A percentile compares a stretch with the other conserved stretches of the same genome.
phyloP scores from a whole-genome alignment of 441 rosid species.

The Kokia cookei region DNA sequence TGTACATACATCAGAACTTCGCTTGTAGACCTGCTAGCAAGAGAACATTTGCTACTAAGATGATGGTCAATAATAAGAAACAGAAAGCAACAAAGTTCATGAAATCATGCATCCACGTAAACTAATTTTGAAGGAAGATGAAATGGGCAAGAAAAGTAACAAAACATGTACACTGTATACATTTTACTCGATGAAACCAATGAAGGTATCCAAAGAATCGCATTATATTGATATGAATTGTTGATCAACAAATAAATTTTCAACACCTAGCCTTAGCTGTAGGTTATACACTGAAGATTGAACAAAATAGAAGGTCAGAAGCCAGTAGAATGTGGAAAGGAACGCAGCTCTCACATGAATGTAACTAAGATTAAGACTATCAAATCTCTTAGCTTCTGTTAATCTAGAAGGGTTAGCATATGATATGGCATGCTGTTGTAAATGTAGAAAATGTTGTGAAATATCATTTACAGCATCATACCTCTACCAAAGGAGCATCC shows the following conservation, averaged over 20 bases:
- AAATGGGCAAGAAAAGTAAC: background rate
- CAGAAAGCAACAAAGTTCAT: background rate
- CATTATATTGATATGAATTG: background rate
- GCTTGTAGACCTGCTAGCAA: slow-evolving; percentile 69
- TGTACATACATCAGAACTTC: slow-evolving; percentile 73
- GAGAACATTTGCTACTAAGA: slow-evolving; percentile 5
- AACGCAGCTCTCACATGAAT: background rate
- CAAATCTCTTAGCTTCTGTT: background rate
- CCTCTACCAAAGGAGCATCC: slow-evolving; percentile 68
- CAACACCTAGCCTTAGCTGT: background rate
- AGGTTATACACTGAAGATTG: background rate
- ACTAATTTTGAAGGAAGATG: background rate
- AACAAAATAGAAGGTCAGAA: background rate
- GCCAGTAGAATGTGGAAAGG: background rate
- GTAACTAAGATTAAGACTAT: background rate
- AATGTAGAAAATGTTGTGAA: background rate
- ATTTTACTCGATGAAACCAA: background rate
- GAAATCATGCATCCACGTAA: background rate
- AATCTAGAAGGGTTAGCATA: background rate
- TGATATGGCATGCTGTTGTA: background rate
- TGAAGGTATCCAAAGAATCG: background rate
- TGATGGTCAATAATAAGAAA: background rate
- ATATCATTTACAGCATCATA: slow-evolving; percentile 18
- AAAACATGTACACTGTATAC: background rate
- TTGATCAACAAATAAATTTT: background rate